Percentiles rank a stretch among this genome's conserved stretches.
Evolutionary conservation across 163 green algal species (phyloP).

Genomic region (Chloromonas sp.): DNA sequence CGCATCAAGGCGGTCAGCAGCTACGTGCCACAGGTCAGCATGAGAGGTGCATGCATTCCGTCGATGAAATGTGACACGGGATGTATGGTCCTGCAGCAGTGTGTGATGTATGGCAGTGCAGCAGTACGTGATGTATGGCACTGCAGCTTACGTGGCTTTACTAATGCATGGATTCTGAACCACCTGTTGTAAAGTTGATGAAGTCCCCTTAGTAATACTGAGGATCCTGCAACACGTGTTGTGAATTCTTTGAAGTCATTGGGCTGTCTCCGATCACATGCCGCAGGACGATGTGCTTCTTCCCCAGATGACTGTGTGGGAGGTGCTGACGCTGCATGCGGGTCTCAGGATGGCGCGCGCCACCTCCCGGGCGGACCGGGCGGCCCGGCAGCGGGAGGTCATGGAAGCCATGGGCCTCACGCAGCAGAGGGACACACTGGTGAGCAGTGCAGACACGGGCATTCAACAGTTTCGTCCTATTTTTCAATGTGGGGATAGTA

Average conservation of each 20-base stretch:
- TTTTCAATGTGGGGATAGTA: too few species aligned
- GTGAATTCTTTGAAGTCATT: not conserved
- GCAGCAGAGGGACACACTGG: conserved; percentile 21
- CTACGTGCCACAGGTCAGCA: not conserved
- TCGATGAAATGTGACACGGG: not conserved
- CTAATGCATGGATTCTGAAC: too few species aligned
- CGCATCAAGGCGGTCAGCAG: not conserved
- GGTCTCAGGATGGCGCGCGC: conserved; percentile 1
- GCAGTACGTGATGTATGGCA: too few species aligned
- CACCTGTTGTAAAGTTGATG: too few species aligned
- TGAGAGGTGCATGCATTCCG: too few species aligned
- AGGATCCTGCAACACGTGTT: too few species aligned
- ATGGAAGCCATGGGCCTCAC: conserved; percentile 31
- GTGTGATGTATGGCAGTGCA: too few species aligned
- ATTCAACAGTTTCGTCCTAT: too few species aligned
- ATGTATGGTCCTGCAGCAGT: not conserved
- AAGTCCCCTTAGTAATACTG: too few species aligned
- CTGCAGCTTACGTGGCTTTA: too few species aligned
- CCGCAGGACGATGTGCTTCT: conserved; percentile 39
- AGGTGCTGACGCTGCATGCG: conserved; percentile 32
- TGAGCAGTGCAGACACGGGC: not conserved
- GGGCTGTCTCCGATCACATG: not conserved
- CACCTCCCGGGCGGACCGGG: not conserved
- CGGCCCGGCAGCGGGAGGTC: conserved; percentile 16
- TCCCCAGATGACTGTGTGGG: conserved; percentile 29